Base-by-base conservation (phyloP, 768 basidiomycete genomes). In the Suillus placidus region DNA sequence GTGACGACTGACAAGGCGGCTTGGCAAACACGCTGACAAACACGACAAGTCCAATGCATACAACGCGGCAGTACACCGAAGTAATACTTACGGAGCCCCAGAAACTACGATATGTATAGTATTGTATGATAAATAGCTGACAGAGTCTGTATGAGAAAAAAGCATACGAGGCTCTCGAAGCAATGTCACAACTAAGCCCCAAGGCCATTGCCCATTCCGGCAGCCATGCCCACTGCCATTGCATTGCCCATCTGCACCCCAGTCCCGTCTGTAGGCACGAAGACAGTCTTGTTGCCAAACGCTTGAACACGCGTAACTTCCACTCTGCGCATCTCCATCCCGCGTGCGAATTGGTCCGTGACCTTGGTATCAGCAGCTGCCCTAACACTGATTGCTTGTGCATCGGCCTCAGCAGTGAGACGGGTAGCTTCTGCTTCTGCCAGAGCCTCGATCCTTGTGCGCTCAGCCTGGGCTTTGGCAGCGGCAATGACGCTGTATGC, bases 391-490 rank as follows among this genome's bases (percentile, higher is more conserved):
- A 87, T 80, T 0, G 92, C 89, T 67, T 84, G 83, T 1, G 91
- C 89, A 13, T 93, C 91, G 1, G 93, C 93, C 67, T 90, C 84
- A 1, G 91, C 91, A 7, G 85, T 84, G 66, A 93, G 73, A n/a
- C 87, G 83, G 1, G 88, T 93, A 2, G 92, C 92, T 72, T 92
- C 87, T 1, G 92, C 91, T 54, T 88, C 84, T 1, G 93, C 93
- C 69, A 88, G 84, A 5, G 93, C 91, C 69, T 89, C 88, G 63
- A 94, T 91, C 71, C 83, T 82, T 4, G 81, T 78, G 23, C 79
- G 79, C 71, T 92, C 80, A 6, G 93, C 92, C 64, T 87, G 85
- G 4, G 92, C 91, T 72, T 88, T 87, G 6, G 92, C 92, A 12
- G 85, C 87, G 6, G 92, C 85, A 62, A 93, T 85, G 64, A 90